phyloP scores from a whole-genome alignment of 257 asterid species.

The Solanum lycopersicoides region DNA sequence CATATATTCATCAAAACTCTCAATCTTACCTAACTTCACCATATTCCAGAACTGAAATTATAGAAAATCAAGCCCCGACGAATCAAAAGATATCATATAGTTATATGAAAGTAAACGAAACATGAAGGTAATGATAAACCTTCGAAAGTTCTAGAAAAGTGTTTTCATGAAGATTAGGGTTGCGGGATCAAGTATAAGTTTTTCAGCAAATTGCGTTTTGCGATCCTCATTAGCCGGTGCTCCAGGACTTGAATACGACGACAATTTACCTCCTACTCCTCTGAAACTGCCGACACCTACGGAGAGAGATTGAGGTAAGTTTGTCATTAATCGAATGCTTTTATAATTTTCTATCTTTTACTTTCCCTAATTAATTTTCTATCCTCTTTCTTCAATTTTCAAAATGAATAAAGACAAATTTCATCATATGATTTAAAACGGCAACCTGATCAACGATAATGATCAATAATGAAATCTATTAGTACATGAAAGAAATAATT shows the following conservation, averaged over 20 bases:
- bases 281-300: conserved; percentile 16
- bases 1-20: not conserved
- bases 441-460: not conserved
- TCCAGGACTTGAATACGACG: conserved; percentile 4
- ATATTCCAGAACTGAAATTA: too few relatives aligned
- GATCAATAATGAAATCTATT: not conserved
- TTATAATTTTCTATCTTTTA: not conserved
- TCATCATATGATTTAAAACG: not conserved
- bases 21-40: not conserved
- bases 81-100: not conserved
- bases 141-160: conserved; percentile 9
- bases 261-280: not conserved
- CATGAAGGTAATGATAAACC: not conserved
- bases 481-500: not conserved
- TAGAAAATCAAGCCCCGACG: too few relatives aligned
- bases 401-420: too few relatives aligned
- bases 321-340: conserved; percentile 17
- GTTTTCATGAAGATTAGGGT: not conserved
- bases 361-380: not conserved
- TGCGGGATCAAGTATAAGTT: conserved; percentile 10
- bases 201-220: conserved; percentile 46
- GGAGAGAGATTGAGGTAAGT: conserved; percentile 23
- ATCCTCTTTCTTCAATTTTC: not conserved
- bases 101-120: not conserved
- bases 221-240: conserved; percentile 32